Evolutionary conservation across 2,329 filamentous ascomycete genomes (phyloP), one percentile per base, ranked within the genome.

Genomic region (Hymenoscyphus salicellus): DNA sequence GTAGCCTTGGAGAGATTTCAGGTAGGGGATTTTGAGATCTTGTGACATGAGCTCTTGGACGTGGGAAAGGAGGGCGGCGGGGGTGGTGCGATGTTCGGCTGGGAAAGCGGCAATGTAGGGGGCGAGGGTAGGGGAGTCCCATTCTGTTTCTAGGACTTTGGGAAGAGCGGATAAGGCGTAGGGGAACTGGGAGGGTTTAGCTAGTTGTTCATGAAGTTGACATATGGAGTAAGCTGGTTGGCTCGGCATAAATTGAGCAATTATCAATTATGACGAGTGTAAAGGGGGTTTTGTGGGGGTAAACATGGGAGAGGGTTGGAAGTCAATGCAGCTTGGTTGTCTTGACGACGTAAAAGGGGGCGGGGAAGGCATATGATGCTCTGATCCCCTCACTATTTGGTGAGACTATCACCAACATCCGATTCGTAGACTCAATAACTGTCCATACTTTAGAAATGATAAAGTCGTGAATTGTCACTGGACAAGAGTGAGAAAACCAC

Each of bases 1-100:
- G 72, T 91, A 87, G 70, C 91, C 89, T 79, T 95, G 91, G 55
- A 94, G 85, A 65, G 85, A 85, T 79, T 95, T 95, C 68, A 93
- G 81, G 77, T 92, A 93, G 52, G 89, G 80, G 65, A 87, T 82
- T 78, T 94, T 95, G 73, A 92, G 82, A 75, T 95, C 91, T 67
- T 83, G 84, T 66, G 82, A 79, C 72, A 91, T 89, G 68, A 94
- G 83, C 72, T 92, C 87, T 69, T 83, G 79, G 66, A 92, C 86
- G 77, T 93, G 90, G 16, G 83, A 81, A 69, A 86, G 81, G 64
- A 94, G 81, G 26, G 84, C 83, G 26, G 80, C 78, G 58, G 84
- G 85, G 55, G 86, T 85, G 63, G 79, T 76, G 71, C 83, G 84
- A 73, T 86, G 83, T 71, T 89, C 84, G 23, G 82, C 77, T 5